phyloP scores from a whole-genome alignment of 371 early-diverging fungal genomes.

The Actinomortierella ambigua region DNA sequence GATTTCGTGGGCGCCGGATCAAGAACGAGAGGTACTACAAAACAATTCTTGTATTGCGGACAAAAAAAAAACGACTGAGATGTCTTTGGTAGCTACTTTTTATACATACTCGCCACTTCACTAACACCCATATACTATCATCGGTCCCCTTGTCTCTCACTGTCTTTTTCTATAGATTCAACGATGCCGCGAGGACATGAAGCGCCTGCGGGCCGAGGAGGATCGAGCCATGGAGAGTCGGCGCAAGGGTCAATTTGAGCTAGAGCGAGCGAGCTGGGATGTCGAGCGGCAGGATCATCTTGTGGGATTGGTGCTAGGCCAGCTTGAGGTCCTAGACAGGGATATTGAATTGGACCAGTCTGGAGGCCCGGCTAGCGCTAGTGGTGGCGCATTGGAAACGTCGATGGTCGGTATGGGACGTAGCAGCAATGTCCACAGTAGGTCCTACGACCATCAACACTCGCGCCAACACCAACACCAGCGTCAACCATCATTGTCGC shows the following conservation, averaged over 20 bases:
- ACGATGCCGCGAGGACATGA: conserved; percentile 39
- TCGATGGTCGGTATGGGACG: too few species aligned
- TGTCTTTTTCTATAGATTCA: conserved; percentile 5
- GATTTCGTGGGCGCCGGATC: conserved; percentile 41
- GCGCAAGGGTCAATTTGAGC: conserved; percentile 41
- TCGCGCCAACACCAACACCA: too few species aligned
- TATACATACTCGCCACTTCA: too few species aligned
- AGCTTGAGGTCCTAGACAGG: conserved; percentile 32
- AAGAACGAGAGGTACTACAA: conserved; percentile 19
- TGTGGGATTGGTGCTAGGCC: conserved; percentile 42
- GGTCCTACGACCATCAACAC: too few species aligned
- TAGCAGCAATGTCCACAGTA: too few species aligned
- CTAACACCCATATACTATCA: too few species aligned
- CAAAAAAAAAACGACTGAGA: too few species aligned
- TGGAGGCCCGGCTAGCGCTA: background rate
- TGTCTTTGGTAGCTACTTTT: too few species aligned
- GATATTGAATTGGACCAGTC: conserved; percentile 40
- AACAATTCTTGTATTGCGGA: too few species aligned
- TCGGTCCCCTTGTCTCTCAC: too few species aligned
- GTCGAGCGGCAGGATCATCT: conserved; percentile 45
- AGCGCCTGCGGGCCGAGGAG: conserved; percentile 29
- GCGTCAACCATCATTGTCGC: too few species aligned
- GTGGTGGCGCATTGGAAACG: too few species aligned
- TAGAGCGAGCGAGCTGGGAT: conserved; percentile 46
- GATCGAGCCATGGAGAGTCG: conserved; percentile 40